These are phyloP conservation scores for Euryodendron excelsum DNA, from an alignment of 148 eudicot species.

Conservation along the genomic window DNA sequence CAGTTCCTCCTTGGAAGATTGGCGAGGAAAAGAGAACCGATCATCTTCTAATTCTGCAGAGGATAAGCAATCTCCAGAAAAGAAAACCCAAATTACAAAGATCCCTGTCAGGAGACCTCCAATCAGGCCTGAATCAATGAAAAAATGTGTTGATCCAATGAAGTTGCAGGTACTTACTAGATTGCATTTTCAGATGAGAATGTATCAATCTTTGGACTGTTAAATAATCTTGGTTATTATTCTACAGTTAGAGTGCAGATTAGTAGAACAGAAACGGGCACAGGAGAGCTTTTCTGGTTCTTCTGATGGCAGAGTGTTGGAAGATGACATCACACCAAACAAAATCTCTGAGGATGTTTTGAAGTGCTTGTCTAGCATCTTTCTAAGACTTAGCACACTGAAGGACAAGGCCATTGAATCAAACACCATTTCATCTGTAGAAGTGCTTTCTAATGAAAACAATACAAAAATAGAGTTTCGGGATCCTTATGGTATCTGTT, in stretches of 20 bases:
- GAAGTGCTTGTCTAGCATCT: conserved; percentile 72
- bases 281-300: conserved; percentile 45
- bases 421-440: conserved; percentile 36
- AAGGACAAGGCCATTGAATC: conserved; percentile 43
- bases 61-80: conserved; percentile 28
- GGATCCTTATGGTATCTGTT: conserved; percentile 59
- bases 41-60: conserved; percentile 24
- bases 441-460: conserved; percentile 31
- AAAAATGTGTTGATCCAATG: conserved; percentile 30
- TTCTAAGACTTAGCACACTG: conserved; percentile 52
- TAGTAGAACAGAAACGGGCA: conserved; percentile 38
- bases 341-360: conserved; percentile 75
- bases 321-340: conserved; percentile 59
- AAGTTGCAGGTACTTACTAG: conserved; percentile 37
- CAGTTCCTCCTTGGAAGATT: conserved; percentile 20
- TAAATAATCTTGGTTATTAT: conserved; percentile 10
- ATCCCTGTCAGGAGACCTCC: conserved; percentile 35
- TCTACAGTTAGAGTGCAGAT: conserved; percentile 31
- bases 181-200: not conserved
- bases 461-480: conserved; percentile 29
- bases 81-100: conserved; percentile 25
- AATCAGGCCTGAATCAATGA: conserved; percentile 37
- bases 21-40: conserved; percentile 39
- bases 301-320: conserved; percentile 33
- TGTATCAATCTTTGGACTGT: not conserved